These are phyloP conservation scores for Dioscorea alata DNA, from an alignment of 106 monocot genomes.

Conservation along the genomic window DNA sequence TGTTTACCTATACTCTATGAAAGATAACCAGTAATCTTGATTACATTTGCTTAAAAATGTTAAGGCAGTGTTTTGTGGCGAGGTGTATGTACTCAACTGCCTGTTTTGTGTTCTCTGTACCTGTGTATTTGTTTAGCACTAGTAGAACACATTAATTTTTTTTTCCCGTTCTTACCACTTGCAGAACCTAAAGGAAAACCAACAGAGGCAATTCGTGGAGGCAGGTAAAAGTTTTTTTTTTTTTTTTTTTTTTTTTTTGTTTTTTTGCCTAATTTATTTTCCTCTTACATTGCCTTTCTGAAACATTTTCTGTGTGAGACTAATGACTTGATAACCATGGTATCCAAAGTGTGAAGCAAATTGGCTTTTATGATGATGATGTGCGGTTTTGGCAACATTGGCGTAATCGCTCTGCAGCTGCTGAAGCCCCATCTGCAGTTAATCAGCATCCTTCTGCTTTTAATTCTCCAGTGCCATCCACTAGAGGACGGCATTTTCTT, in stretches of 20 bases:
- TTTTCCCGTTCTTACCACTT: conserved; percentile 4
- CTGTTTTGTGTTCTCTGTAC: too few species aligned
- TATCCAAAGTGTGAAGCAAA: conserved; percentile 87
- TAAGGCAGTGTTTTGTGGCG: not conserved
- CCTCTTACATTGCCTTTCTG: not conserved
- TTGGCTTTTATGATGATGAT: conserved; percentile 94
- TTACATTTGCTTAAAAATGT: not conserved
- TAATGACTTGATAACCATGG: not conserved
- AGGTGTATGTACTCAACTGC: too few species aligned
- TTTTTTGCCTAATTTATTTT: not conserved
- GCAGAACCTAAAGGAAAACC: conserved; percentile 83
- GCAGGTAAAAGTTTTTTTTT: conserved; percentile 45
- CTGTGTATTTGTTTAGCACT: too few species aligned
- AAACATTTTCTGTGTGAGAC: not conserved
- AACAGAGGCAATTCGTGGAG: conserved; percentile 90
- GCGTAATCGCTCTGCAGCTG: conserved; percentile 80
- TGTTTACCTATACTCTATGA: not conserved
- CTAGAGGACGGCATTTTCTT: conserved; percentile 95
- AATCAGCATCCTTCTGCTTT: conserved; percentile 71
- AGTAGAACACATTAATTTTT: not conserved
- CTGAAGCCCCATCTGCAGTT: conserved; percentile 74
- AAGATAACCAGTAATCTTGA: not conserved
- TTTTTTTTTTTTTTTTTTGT: not conserved
- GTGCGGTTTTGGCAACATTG: conserved; percentile 94
- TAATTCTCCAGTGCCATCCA: conserved; percentile 72